These are phyloP conservation scores for Fonsecaea monophora DNA, from an alignment of 2,329 filamentous ascomycete genomes.

Conservation along the genomic window DNA sequence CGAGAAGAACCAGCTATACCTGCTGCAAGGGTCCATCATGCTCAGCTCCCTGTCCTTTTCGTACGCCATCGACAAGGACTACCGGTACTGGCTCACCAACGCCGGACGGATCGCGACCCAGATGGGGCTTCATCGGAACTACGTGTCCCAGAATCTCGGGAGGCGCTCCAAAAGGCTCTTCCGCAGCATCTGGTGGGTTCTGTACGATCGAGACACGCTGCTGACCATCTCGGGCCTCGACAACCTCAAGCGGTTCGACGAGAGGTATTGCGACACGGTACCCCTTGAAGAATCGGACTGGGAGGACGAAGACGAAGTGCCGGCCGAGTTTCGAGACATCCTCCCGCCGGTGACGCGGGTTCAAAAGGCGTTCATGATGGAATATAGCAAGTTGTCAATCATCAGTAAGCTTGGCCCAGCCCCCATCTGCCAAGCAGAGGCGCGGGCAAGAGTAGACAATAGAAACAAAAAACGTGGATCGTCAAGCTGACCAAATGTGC, in stretches of 20 bases:
- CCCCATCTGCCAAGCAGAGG: background rate
- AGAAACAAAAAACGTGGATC: background rate
- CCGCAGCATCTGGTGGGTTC: conserved; percentile 1
- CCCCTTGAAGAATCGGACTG: background rate
- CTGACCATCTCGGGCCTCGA: background rate
- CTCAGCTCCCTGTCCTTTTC: conserved; percentile 18
- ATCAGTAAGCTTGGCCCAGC: conserved; percentile 7
- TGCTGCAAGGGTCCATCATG: conserved; percentile 18
- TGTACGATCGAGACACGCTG: background rate
- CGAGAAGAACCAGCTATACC: conserved; percentile 14
- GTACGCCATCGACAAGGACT: conserved; percentile 16
- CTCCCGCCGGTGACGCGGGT: conserved; percentile 2
- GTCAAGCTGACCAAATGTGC: background rate
- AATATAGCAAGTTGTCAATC: conserved; percentile 16
- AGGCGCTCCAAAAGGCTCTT: background rate
- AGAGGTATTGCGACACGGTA: background rate
- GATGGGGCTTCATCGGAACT: conserved; percentile 7
- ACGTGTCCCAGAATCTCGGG: background rate
- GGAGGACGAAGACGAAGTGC: conserved; percentile 6
- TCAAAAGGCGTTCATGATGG: conserved; percentile 15
- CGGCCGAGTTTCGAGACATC: background rate
- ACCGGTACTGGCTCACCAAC: conserved; percentile 4
- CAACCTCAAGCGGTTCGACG: background rate
- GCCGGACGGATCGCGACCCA: background rate
- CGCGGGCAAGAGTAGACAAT: background rate